A percentile compares a stretch with the other conserved stretches of the same genome.
phyloP scores from a whole-genome alignment of 306 rosid genomes.

The Argentina anserina region DNA sequence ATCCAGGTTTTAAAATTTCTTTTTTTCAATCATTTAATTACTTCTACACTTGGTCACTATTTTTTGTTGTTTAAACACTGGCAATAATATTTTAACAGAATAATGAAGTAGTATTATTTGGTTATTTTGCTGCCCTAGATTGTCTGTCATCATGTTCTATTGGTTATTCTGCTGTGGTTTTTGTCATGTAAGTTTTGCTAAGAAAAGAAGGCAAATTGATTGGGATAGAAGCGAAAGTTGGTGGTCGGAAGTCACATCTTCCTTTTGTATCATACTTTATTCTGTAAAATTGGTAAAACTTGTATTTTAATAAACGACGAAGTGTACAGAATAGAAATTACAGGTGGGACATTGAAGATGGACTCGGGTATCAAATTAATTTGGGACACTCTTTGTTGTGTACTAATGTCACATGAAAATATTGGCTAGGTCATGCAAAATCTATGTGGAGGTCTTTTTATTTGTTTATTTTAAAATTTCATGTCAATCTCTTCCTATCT shows the following conservation, averaged over 20 bases:
- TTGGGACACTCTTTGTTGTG: background rate
- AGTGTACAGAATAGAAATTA: no score
- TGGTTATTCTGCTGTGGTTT: background rate
- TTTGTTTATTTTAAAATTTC: background rate
- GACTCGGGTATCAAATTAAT: background rate
- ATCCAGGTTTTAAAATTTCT: background rate
- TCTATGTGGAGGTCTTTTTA: background rate
- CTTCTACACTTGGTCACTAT: background rate
- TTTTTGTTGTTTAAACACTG: background rate
- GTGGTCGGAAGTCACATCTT: background rate
- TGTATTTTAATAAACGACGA: background rate
- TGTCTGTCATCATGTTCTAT: no score
- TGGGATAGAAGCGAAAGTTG: background rate
- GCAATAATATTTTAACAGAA: background rate
- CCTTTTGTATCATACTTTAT: background rate
- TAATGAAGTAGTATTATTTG: background rate
- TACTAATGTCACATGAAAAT: background rate
- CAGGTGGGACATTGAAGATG: background rate
- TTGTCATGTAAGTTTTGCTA: background rate
- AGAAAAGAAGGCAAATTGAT: background rate
- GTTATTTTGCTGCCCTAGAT: background rate
- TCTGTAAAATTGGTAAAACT: background rate
- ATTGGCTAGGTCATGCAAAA: background rate
- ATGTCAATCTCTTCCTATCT: background rate
- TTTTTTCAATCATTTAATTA: background rate